Percentiles rank a stretch among this genome's conserved stretches.
phyloP scores from a whole-genome alignment of 768 basidiomycete species.

The Russula sp. region DNA sequence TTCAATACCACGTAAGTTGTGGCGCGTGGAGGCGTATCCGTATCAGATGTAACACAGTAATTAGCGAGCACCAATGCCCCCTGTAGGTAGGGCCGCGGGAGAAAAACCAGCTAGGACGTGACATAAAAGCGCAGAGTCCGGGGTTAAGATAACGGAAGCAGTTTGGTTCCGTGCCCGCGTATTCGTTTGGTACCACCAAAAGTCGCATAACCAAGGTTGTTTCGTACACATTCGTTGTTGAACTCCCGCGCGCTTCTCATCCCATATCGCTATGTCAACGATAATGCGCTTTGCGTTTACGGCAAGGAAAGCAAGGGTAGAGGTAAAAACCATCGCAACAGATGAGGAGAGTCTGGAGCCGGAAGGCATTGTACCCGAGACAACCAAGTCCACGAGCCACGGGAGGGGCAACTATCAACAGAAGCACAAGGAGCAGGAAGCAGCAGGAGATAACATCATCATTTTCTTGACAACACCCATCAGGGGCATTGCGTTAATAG shows the following conservation, averaged over 20 bases:
- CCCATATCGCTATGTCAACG: slow-evolving; percentile 74
- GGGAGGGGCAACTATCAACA: slow-evolving; percentile 28
- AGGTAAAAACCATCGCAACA: slow-evolving; percentile 86
- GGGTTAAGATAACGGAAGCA: slow-evolving; percentile 70
- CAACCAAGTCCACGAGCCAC: slow-evolving; percentile 60
- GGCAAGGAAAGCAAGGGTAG: slow-evolving; percentile 71
- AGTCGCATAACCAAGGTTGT: background rate
- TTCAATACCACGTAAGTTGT: slow-evolving; percentile 92
- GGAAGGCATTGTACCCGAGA: slow-evolving; percentile 77
- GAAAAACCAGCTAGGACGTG: slow-evolving; percentile 66
- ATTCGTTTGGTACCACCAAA: background rate
- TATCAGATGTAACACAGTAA: slow-evolving; percentile 76
- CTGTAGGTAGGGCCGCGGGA: slow-evolving; percentile 55
- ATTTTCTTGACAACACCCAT: no score
- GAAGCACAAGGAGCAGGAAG: no score
- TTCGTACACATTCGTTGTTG: slow-evolving; percentile 65
- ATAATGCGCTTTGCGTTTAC: slow-evolving; percentile 71
- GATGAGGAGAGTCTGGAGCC: slow-evolving; percentile 85
- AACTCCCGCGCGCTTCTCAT: slow-evolving; percentile 83
- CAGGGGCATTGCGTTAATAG: no score
- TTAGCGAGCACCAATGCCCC: slow-evolving; percentile 74
- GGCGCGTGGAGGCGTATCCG: slow-evolving; percentile 63
- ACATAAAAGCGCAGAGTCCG: slow-evolving; percentile 68
- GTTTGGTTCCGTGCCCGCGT: slow-evolving; percentile 87
- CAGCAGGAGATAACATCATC: no score